These are phyloP conservation scores for Emericellopsis terricola DNA, from an alignment of 495 filamentous ascomycete genomes.

Conservation along the genomic window DNA sequence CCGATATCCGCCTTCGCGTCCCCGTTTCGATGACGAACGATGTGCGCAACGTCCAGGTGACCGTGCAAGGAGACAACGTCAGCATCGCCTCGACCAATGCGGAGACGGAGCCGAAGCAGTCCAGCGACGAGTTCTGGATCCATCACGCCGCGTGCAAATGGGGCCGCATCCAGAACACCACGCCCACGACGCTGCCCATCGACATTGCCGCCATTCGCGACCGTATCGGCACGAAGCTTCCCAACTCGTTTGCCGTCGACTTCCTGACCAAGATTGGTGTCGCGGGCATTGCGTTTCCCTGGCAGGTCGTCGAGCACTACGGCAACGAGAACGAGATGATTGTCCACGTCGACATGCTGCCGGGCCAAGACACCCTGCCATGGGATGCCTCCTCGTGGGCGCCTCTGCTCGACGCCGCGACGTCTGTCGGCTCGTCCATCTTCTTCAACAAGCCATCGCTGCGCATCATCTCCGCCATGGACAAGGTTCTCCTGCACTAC, in stretches of 20 bases:
- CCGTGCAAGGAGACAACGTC: neutral
- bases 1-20: neutral
- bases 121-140: too few species aligned
- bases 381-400: slow-evolving; percentile 25
- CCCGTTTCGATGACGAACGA: neutral
- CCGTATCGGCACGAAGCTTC: neutral
- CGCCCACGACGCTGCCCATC: neutral
- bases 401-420: slow-evolving; percentile 25
- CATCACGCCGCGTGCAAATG: too few species aligned
- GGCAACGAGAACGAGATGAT: slow-evolving; percentile 23
- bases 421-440: slow-evolving; percentile 25
- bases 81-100: neutral
- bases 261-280: slow-evolving; percentile 25
- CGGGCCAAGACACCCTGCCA: slow-evolving; percentile 5
- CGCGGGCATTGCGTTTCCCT: slow-evolving; percentile 25
- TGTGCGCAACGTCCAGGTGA: neutral
- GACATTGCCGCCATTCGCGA: neutral
- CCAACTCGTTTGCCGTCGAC: slow-evolving; percentile 14
- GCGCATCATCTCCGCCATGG: slow-evolving; percentile 23
- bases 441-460: slow-evolving; percentile 21
- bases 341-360: slow-evolving; percentile 17
- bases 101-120: neutral
- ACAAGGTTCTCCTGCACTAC: neutral
- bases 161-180: neutral
- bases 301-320: slow-evolving; percentile 21